phyloP scores from a whole-genome alignment of 441 rosid genomes.

The Geranium incanum region DNA sequence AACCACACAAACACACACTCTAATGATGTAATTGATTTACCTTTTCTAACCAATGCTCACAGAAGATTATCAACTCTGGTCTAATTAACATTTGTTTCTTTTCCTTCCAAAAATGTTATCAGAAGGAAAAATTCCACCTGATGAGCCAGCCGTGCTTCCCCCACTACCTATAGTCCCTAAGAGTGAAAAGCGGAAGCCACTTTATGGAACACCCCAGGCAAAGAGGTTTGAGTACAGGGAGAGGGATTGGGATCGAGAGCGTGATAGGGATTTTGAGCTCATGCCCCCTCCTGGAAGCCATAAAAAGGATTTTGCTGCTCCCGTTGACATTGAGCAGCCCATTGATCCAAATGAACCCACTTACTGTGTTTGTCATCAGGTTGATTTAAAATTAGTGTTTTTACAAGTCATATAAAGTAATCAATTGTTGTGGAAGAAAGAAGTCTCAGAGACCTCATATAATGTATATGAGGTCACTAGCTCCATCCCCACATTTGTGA shows the following conservation, averaged over 20 bases:
- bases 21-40: not conserved
- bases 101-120: constrained; percentile 21
- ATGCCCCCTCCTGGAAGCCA: constrained; percentile 97
- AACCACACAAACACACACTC: not conserved
- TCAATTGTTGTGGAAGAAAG: too few relatives aligned
- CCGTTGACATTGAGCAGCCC: constrained; percentile 68
- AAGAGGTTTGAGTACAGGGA: constrained; percentile 71
- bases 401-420: not conserved
- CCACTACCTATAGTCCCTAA: constrained; percentile 84
- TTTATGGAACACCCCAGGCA: constrained; percentile 66
- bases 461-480: not conserved
- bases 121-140: constrained; percentile 86
- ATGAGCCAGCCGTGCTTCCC: constrained; percentile 87
- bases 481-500: not conserved
- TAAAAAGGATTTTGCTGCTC: constrained; percentile 52
- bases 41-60: not conserved
- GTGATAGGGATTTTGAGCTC: constrained; percentile 88
- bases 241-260: constrained; percentile 82
- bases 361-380: constrained; percentile 98
- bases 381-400: constrained; percentile 18
- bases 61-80: constrained; percentile 3
- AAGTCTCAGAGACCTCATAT: too few relatives aligned
- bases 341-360: constrained; percentile 97
- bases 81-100: constrained; percentile 15
- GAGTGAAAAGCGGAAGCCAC: constrained; percentile 59